Evolutionary conservation across 441 rosid species (phyloP).

Genomic region (Mallotus japonicus): DNA sequence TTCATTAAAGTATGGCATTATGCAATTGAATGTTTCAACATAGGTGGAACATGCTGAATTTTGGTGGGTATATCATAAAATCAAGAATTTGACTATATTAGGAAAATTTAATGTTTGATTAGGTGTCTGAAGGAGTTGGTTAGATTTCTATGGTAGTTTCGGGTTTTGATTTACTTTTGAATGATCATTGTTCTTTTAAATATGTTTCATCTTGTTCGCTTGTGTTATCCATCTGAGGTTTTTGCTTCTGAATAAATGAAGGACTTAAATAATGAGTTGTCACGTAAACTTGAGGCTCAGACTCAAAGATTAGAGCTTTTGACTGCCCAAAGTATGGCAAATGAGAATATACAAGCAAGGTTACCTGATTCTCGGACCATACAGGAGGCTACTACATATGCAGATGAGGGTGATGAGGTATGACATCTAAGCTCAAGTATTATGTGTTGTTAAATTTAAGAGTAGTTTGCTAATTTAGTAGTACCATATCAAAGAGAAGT

Average conservation of each 20-base stretch:
- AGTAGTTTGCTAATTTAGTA: background rate
- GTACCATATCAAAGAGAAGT: background rate
- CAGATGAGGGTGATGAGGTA: slow-evolving; percentile 99
- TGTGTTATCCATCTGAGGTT: background rate
- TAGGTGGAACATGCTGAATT: too few relatives aligned
- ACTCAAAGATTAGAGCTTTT: slow-evolving; percentile 93
- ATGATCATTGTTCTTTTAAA: background rate
- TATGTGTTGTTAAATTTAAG: background rate
- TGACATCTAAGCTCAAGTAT: background rate
- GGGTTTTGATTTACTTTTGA: background rate
- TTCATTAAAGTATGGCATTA: too few relatives aligned
- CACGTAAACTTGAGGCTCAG: slow-evolving; percentile 81
- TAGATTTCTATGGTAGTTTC: background rate
- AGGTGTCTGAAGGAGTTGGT: background rate
- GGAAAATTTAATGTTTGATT: background rate
- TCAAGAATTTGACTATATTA: background rate
- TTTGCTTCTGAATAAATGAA: slow-evolving; percentile 36
- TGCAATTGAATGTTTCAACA: too few relatives aligned
- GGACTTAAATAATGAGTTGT: slow-evolving; percentile 83
- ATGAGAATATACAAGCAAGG: slow-evolving; percentile 48
- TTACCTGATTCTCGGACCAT: slow-evolving; percentile 45
- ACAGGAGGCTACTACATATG: slow-evolving; percentile 64
- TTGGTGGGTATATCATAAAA: too few relatives aligned
- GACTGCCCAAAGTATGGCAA: slow-evolving; percentile 79
- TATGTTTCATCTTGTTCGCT: background rate